A percentile compares a stretch with the other conserved stretches of the same genome.
Evolutionary conservation across 331 rosid species (phyloP).

Genomic region (Pyrus hybrid): DNA sequence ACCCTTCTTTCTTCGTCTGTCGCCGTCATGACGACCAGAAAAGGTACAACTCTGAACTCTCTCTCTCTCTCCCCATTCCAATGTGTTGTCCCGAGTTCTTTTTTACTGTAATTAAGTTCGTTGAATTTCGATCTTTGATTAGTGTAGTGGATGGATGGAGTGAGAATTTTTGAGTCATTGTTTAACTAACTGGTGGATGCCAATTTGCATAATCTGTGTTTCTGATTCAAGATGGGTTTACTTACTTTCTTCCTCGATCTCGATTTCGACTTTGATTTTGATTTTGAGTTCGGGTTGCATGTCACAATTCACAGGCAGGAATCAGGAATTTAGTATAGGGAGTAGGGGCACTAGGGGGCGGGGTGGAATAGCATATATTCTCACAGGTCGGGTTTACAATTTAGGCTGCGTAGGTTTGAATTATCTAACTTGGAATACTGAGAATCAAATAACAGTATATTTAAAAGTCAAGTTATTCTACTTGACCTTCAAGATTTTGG

Average conservation of each 20-base stretch:
- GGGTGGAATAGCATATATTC: too few species aligned
- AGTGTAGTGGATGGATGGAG: neutral
- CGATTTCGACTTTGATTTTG: too few species aligned
- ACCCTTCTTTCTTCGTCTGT: slow-evolving; percentile 82
- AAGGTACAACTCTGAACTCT: slow-evolving; percentile 29
- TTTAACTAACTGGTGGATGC: neutral
- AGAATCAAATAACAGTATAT: too few species aligned
- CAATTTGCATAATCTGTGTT: neutral
- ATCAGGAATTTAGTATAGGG: too few species aligned
- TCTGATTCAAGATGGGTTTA: neutral
- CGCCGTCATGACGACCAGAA: slow-evolving; percentile 95
- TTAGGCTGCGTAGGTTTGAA: too few species aligned
- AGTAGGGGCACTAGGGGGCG: too few species aligned
- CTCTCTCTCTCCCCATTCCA: neutral
- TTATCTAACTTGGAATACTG: too few species aligned
- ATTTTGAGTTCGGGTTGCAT: too few species aligned
- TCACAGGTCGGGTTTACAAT: too few species aligned
- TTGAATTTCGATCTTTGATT: neutral
- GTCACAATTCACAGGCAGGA: too few species aligned
- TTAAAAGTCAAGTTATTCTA: neutral
- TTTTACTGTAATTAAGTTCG: neutral
- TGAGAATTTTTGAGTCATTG: neutral
- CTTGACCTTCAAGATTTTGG: neutral
- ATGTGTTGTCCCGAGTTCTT: neutral
- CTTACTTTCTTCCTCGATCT: too few species aligned